Conservation (phyloP, 371 early-diverging fungal species). For the Zancudomyces culisetae region DNA sequence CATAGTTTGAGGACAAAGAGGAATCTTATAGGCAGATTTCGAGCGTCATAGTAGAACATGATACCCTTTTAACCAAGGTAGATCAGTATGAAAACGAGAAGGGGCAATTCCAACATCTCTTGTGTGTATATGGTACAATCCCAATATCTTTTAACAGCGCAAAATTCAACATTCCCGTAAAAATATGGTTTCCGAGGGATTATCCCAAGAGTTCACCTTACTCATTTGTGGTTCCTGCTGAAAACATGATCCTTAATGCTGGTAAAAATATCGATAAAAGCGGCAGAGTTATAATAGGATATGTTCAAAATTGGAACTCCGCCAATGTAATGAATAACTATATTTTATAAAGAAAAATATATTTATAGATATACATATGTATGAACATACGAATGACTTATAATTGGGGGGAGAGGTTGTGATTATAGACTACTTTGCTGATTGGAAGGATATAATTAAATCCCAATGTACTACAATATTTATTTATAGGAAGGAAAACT, state of each 20-base stretch:
- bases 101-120: slow-evolving; percentile 43
- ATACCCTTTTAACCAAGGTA: slow-evolving; percentile 19
- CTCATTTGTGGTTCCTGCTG: slow-evolving; percentile 71
- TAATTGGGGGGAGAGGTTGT: too few species aligned
- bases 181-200: slow-evolving; percentile 64
- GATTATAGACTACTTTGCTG: too few species aligned
- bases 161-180: slow-evolving; percentile 85
- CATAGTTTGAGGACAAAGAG: too few species aligned
- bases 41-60: slow-evolving; percentile 11
- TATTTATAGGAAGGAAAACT: slow-evolving; percentile 8
- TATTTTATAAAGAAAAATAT: too few species aligned
- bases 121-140: slow-evolving; percentile 69
- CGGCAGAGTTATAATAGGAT: slow-evolving; percentile 69
- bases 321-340: slow-evolving; percentile 20
- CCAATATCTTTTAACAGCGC: slow-evolving; percentile 59
- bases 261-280: slow-evolving; percentile 64
- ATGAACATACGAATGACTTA: too few species aligned
- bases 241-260: slow-evolving; percentile 62
- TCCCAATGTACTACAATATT: too few species aligned
- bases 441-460: too few species aligned
- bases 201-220: slow-evolving; percentile 69
- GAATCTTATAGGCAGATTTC: too few species aligned
- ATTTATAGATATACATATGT: too few species aligned
- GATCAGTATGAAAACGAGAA: slow-evolving; percentile 30
- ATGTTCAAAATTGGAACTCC: slow-evolving; percentile 36